phyloP scores from a whole-genome alignment of 2,329 filamentous ascomycete species.

The Penicillium frequentans region DNA sequence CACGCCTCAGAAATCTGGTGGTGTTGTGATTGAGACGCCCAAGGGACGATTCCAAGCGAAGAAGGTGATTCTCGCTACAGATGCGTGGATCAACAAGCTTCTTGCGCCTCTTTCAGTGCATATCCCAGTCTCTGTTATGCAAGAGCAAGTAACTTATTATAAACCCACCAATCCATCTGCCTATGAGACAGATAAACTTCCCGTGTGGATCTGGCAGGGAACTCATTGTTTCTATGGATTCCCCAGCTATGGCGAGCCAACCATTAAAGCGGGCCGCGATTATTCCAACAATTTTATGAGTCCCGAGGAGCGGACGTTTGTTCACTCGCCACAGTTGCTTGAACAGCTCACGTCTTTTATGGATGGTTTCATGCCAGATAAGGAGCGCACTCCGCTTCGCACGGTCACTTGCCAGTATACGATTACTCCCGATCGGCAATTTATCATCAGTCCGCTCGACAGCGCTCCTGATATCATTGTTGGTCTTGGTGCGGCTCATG shows the following conservation, averaged over 20 bases:
- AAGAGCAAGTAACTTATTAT: slow-evolving; percentile 31
- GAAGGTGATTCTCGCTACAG: slow-evolving; percentile 26
- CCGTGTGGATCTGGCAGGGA: slow-evolving; percentile 29
- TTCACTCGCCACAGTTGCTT: slow-evolving; percentile 24
- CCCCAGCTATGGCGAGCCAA: slow-evolving; percentile 28
- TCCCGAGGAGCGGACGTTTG: slow-evolving; percentile 29
- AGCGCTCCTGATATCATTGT: slow-evolving; percentile 23
- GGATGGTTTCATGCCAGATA: slow-evolving; percentile 21
- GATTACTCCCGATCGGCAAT: slow-evolving; percentile 29
- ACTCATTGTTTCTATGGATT: slow-evolving; percentile 27
- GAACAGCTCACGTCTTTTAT: slow-evolving; percentile 23
- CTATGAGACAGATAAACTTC: slow-evolving; percentile 19
- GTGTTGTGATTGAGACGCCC: slow-evolving; percentile 23
- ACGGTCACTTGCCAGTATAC: slow-evolving; percentile 31
- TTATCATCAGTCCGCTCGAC: slow-evolving; percentile 27
- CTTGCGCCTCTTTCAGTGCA: slow-evolving; percentile 20
- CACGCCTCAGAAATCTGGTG: slow-evolving; percentile 10
- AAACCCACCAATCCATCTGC: slow-evolving; percentile 20
- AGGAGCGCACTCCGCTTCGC: slow-evolving; percentile 22
- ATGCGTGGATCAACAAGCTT: slow-evolving; percentile 29
- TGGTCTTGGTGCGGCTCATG: slow-evolving; percentile 24
- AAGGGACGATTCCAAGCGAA: slow-evolving; percentile 18
- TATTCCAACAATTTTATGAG: slow-evolving; percentile 25
- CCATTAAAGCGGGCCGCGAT: slow-evolving; percentile 29
- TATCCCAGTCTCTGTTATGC: slow-evolving; percentile 26